phyloP scores from a whole-genome alignment of 1,284 basidiomycete genomes.

The Cryptococcus depauperatus region DNA sequence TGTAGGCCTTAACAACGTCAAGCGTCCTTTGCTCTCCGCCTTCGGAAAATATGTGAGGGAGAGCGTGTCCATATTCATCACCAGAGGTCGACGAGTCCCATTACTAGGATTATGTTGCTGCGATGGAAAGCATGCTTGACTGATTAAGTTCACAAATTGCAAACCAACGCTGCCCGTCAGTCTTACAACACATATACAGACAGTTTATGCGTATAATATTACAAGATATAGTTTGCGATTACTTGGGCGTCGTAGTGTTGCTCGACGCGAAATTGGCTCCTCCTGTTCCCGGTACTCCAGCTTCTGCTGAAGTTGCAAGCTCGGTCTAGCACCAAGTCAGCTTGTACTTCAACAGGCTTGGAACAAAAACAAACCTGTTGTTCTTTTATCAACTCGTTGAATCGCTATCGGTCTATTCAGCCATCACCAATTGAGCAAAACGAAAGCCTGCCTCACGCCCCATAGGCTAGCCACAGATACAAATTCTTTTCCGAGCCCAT shows the following conservation, averaged over 20 bases:
- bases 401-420: slow-evolving; percentile 18
- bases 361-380: slow-evolving; percentile 27
- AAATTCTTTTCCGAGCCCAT: slow-evolving; percentile 87
- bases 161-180: too few species aligned
- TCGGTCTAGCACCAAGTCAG: slow-evolving; percentile 14
- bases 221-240: too few species aligned
- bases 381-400: slow-evolving; percentile 35
- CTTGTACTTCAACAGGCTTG: neutral
- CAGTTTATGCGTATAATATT: too few species aligned
- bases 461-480: slow-evolving; percentile 80
- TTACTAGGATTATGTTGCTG: too few species aligned
- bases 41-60: too few species aligned
- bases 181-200: too few species aligned
- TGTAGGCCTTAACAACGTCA: too few species aligned
- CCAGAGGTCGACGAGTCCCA: too few species aligned
- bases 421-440: neutral
- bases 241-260: neutral
- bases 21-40: too few species aligned
- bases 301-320: slow-evolving; percentile 23
- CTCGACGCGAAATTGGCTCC: slow-evolving; percentile 25
- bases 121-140: too few species aligned
- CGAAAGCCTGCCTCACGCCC: slow-evolving; percentile 50
- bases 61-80: too few species aligned
- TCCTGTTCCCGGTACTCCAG: slow-evolving; percentile 40
- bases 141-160: too few species aligned